These are phyloP conservation scores for Pistacia vera DNA, from an alignment of 345 rosid genomes.

Conservation along the genomic window DNA sequence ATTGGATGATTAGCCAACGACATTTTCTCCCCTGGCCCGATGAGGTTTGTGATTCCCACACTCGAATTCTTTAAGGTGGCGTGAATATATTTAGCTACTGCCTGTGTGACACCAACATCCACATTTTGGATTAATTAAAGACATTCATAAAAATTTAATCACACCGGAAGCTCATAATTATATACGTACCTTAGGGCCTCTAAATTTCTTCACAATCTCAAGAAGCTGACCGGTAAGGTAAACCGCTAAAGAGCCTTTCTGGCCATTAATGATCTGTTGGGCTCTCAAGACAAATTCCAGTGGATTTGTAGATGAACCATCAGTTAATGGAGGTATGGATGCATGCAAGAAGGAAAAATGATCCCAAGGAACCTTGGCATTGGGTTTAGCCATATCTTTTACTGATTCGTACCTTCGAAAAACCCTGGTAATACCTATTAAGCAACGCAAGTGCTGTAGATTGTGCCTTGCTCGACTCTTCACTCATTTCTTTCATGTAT, in stretches of 20 bases:
- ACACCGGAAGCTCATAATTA: not conserved
- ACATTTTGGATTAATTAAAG: too few relatives aligned
- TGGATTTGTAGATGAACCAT: constrained; percentile 16
- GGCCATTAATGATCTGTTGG: constrained; percentile 21
- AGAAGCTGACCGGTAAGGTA: constrained; percentile 29
- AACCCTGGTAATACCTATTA: constrained; percentile 25
- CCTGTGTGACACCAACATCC: constrained; percentile 9
- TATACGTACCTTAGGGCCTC: constrained; percentile 37
- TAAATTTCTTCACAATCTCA: constrained; percentile 24
- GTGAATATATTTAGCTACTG: constrained; percentile 20
- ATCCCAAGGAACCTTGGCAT: constrained; percentile 37
- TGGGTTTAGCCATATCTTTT: constrained; percentile 37
- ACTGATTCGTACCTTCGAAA: constrained; percentile 34
- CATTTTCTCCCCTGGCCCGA: constrained; percentile 37
- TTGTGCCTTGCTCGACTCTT: constrained; percentile 7
- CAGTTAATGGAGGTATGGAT: constrained; percentile 25
- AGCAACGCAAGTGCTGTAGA: constrained; percentile 37
- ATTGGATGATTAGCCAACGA: constrained; percentile 40
- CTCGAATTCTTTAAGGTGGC: constrained; percentile 30
- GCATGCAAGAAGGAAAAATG: constrained; percentile 35
- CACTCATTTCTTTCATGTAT: constrained; percentile 31
- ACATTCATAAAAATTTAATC: too few relatives aligned
- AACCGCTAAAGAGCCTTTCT: constrained; percentile 34
- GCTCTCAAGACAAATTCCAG: constrained; percentile 27
- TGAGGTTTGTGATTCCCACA: constrained; percentile 36